These are phyloP conservation scores for Microsporum ferrugineum DNA, from an alignment of 2,329 filamentous ascomycete genomes.

Conservation along the genomic window DNA sequence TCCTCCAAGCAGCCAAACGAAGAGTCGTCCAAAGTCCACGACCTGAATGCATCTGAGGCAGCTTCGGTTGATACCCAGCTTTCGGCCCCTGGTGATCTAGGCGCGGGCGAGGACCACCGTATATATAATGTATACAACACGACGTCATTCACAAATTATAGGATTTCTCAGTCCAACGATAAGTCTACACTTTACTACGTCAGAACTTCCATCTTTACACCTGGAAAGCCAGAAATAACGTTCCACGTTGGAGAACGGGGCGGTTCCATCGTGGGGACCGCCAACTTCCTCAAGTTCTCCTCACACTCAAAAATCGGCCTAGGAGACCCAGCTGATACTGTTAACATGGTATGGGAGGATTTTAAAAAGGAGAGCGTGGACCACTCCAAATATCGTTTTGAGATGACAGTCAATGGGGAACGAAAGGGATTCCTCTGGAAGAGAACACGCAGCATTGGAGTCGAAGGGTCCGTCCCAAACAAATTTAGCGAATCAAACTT, in stretches of 20 bases:
- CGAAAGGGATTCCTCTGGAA: conserved; percentile 24
- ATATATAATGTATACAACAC: conserved; percentile 11
- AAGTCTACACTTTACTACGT: conserved; percentile 17
- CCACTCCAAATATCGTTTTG: conserved; percentile 22
- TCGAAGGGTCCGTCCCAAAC: conserved; percentile 18
- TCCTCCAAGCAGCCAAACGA: not conserved
- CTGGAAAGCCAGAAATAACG: conserved; percentile 26
- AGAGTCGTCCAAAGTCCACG: not conserved
- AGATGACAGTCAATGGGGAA: conserved; percentile 15
- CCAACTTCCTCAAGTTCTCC: conserved; percentile 27
- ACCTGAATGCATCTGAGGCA: not conserved
- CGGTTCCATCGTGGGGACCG: conserved; percentile 21
- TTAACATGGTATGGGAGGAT: conserved; percentile 22
- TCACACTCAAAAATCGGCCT: conserved; percentile 24
- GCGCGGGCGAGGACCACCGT: not conserved
- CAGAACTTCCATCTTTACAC: conserved; percentile 21
- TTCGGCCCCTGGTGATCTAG: not conserved
- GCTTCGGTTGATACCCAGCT: not conserved
- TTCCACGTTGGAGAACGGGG: conserved; percentile 23
- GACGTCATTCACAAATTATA: conserved; percentile 8
- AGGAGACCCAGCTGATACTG: conserved; percentile 19
- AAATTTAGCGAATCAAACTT: conserved; percentile 20
- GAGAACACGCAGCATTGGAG: conserved; percentile 21
- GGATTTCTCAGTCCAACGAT: conserved; percentile 7
- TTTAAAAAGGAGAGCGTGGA: conserved; percentile 18